A percentile compares a stretch with the other conserved stretches of the same genome.
These are phyloP conservation scores for Candida chauliodis DNA, from an alignment of 805 yeast genomes.

Conservation along the genomic window DNA sequence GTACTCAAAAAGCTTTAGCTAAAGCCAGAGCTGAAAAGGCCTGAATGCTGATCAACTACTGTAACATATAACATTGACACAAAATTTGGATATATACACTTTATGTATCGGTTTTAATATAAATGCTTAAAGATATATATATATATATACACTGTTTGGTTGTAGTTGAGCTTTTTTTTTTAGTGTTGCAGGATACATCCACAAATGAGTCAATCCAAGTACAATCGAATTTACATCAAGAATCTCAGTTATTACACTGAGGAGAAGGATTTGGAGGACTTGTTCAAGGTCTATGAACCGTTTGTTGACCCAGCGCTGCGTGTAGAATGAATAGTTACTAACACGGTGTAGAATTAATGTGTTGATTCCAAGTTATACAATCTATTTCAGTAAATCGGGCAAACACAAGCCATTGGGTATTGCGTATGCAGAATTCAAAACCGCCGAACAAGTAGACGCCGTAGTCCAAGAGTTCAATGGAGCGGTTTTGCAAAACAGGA, in stretches of 20 bases:
- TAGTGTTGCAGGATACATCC: no score
- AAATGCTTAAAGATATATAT: no score
- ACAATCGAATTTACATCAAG: slow-evolving; percentile 46
- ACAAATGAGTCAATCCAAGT: not conserved
- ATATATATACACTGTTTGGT: no score
- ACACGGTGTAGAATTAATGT: slow-evolving; percentile 28
- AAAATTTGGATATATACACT: slow-evolving; percentile 12
- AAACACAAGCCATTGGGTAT: slow-evolving; percentile 54
- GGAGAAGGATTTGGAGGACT: slow-evolving; percentile 48
- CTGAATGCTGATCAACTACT: slow-evolving; percentile 21
- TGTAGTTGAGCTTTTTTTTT: no score
- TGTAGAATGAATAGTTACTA: slow-evolving; percentile 3
- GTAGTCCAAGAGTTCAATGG: slow-evolving; percentile 26
- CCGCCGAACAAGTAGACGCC: slow-evolving; percentile 23
- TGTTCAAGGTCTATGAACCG: slow-evolving; percentile 45
- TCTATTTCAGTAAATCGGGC: slow-evolving; percentile 40
- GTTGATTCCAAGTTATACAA: slow-evolving; percentile 53
- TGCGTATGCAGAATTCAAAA: slow-evolving; percentile 37
- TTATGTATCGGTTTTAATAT: slow-evolving; percentile 14
- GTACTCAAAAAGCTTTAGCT: slow-evolving; percentile 93
- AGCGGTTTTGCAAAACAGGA: slow-evolving; percentile 30
- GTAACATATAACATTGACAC: slow-evolving; percentile 8
- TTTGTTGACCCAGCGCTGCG: slow-evolving; percentile 27
- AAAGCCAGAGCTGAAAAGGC: slow-evolving; percentile 62
- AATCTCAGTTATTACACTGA: slow-evolving; percentile 52